Evolutionary conservation across 352 stramenopile genomes (phyloP), one percentile per base, ranked within the genome.

Genomic region (Blastocystis sp.): DNA sequence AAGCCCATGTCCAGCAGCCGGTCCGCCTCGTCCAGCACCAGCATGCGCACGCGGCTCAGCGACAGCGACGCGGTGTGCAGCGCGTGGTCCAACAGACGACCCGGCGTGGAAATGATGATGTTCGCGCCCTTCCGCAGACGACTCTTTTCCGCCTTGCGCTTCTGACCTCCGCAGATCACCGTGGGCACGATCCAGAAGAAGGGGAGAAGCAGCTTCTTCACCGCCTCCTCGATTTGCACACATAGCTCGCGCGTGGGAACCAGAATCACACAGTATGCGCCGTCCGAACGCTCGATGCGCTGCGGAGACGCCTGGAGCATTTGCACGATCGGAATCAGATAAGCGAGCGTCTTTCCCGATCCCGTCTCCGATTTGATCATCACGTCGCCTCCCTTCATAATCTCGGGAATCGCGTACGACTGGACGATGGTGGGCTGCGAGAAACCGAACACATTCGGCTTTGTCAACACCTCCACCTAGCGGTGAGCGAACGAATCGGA

Each of bases 1-100:
- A 98, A 95, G 9, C 95, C 94, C 91, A 97, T 96, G 88, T 98
- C 95, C 24, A 98, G 87, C 29, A 98, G 89, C 16, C 94, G 92
- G 88, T 99, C 96, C 1, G 93, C 94, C 91, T 99, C 96, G 87
- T 99, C 95, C 53, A 98, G 88, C 81, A 95, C 89, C 40, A 95
- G 87, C 44, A 87, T 54, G 29, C 88, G 48, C 8, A 89, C 51
- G 21, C 72, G 38, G 7, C 64, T 77, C 44, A 89, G 84, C 21
- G 69, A 49, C 57, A 87, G 69, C 0, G 86, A 36, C 18, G 88
- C 65, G 29, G 85, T 88, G 64, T 89, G 87, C 24, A 92, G 89
- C 4, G 97, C 88, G 87, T 98, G 95, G 90, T 98, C 96, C 16
- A 96, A 88, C 21, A 99, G 90, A 86, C 96, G 90, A 44, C 96